Percentiles rank a stretch among this genome's conserved stretches.
These are phyloP conservation scores for Crepidotus variabilis DNA, from an alignment of 768 basidiomycete genomes.

Conservation along the genomic window DNA sequence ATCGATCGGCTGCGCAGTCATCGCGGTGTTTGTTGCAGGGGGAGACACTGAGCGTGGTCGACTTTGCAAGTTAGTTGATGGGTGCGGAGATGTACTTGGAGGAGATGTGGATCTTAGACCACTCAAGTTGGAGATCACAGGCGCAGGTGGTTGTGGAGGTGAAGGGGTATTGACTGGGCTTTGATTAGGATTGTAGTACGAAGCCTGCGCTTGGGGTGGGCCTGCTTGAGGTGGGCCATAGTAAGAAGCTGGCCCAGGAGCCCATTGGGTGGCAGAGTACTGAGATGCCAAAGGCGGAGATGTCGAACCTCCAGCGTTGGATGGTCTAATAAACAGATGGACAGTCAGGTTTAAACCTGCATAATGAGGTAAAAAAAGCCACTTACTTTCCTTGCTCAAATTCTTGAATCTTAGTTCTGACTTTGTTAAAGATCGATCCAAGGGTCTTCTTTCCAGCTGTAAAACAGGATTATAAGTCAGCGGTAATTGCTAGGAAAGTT, in stretches of 20 bases:
- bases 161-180: not conserved
- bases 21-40: not conserved
- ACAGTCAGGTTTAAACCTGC: not conserved
- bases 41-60: not conserved
- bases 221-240: constrained; percentile 25
- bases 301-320: constrained; percentile 1
- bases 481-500: not conserved
- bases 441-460: constrained; percentile 79
- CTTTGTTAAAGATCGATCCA: constrained; percentile 65
- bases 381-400: constrained; percentile 54
- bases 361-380: not conserved
- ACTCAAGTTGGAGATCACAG: not conserved
- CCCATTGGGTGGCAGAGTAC: not conserved
- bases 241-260: constrained; percentile 20
- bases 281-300: constrained; percentile 2
- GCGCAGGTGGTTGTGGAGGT: not conserved
- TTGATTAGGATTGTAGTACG: constrained; percentile 3
- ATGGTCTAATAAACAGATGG: not conserved
- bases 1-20: constrained; percentile 1
- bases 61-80: not conserved
- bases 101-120: not conserved
- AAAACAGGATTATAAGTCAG: not conserved
- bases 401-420: constrained; percentile 82
- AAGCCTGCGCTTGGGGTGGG: constrained; percentile 9
- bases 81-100: not conserved